Evolutionary conservation across 192 early-diverging fungal genomes (phyloP).

Genomic region (Entophlyctis helioformis): DNA sequence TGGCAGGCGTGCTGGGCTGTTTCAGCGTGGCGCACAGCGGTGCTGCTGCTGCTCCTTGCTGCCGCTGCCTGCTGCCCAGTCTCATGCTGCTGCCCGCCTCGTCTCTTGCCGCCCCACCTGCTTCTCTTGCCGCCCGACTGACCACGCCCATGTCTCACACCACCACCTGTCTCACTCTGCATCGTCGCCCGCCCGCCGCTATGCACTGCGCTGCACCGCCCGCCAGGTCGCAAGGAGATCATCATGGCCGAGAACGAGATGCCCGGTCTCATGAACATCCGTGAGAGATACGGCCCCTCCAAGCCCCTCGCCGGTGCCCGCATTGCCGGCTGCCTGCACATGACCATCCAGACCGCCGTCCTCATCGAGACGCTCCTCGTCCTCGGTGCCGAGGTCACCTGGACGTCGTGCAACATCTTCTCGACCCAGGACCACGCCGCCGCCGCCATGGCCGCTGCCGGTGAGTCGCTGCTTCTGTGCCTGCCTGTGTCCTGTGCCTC

Average conservation of each 20-base stretch:
- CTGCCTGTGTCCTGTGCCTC: not conserved
- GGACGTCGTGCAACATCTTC: constrained; percentile 88
- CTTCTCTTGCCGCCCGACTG: not conserved
- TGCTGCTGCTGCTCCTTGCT: no score
- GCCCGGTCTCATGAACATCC: constrained; percentile 93
- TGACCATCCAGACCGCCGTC: constrained; percentile 98
- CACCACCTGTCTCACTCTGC: not conserved
- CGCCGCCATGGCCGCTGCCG: constrained; percentile 89
- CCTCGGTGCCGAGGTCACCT: constrained; percentile 90
- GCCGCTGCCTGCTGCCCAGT: no score
- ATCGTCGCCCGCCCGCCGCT: not conserved
- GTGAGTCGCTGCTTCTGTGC: constrained; percentile 4
- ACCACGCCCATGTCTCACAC: not conserved
- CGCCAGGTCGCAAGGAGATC: constrained; percentile 92
- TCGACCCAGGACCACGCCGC: constrained; percentile 99
- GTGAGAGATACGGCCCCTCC: constrained; percentile 78
- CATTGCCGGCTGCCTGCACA: constrained; percentile 96
- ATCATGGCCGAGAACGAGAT: constrained; percentile 95
- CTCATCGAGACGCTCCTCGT: constrained; percentile 93
- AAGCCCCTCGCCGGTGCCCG: constrained; percentile 91
- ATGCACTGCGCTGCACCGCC: not conserved
- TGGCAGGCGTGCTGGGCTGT: no score
- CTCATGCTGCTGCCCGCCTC: no score
- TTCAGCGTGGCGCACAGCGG: no score
- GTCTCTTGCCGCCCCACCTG: no score